A percentile compares a stretch with the other conserved stretches of the same genome.
Evolutionary conservation across 2,329 filamentous ascomycete species (phyloP).

Genomic region (Aspergillus ochraceoroseus): DNA sequence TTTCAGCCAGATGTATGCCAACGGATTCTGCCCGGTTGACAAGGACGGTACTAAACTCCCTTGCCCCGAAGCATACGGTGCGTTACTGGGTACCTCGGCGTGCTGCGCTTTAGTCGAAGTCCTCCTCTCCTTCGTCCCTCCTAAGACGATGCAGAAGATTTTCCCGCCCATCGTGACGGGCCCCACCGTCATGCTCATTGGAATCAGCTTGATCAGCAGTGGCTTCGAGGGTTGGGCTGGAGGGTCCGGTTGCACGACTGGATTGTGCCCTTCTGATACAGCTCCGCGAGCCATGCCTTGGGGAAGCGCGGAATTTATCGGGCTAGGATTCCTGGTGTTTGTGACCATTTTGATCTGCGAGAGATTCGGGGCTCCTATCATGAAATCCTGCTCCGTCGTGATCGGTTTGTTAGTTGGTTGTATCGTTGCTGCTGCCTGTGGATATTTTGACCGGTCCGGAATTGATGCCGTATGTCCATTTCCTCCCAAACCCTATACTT

Average conservation of each 20-base stretch:
- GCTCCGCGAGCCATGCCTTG: constrained; percentile 59
- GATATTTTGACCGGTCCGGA: constrained; percentile 57
- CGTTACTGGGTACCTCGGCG: constrained; percentile 55
- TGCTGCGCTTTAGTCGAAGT: constrained; percentile 54
- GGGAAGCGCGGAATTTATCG: constrained; percentile 61
- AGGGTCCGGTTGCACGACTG: constrained; percentile 51
- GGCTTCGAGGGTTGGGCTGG: constrained; percentile 67
- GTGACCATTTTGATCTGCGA: constrained; percentile 63
- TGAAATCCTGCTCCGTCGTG: constrained; percentile 64
- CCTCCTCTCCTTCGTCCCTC: constrained; percentile 59
- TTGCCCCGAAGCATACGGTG: constrained; percentile 63
- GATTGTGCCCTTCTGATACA: constrained; percentile 55
- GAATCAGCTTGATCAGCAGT: constrained; percentile 58
- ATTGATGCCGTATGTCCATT: constrained; percentile 47
- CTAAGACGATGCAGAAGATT: constrained; percentile 55
- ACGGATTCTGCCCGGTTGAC: constrained; percentile 57
- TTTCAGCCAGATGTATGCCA: constrained; percentile 59
- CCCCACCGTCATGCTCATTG: constrained; percentile 63
- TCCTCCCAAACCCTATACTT: too few species aligned
- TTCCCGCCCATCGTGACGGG: constrained; percentile 67
- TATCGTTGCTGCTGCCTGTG: constrained; percentile 61
- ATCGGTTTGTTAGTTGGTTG: constrained; percentile 62
- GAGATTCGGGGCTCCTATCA: constrained; percentile 62
- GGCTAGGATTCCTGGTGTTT: constrained; percentile 64
- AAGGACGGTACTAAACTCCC: constrained; percentile 55